phyloP scores from a whole-genome alignment of 139 green algal genomes.

The Tetraselmis chui region DNA sequence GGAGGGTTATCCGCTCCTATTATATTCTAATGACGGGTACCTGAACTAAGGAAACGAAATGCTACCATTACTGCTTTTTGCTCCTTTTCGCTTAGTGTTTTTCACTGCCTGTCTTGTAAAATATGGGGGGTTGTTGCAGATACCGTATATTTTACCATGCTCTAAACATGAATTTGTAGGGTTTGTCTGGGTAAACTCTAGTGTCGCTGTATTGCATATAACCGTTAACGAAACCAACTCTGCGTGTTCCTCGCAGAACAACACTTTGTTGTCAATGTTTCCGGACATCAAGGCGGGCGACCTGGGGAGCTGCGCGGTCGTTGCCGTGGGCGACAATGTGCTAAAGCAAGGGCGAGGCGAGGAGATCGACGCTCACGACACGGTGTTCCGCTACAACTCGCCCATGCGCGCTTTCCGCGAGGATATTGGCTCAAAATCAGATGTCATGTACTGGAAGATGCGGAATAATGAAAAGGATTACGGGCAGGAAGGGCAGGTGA shows the following conservation, averaged over 20 bases:
- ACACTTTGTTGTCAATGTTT: neutral
- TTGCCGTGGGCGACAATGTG: neutral
- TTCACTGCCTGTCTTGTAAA: no score
- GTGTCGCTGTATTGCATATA: no score
- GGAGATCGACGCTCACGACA: conserved; percentile 8
- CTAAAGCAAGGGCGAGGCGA: conserved; percentile 7
- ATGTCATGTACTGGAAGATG: conserved; percentile 21
- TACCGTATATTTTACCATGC: no score
- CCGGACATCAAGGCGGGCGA: neutral
- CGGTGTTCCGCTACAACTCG: conserved; percentile 20
- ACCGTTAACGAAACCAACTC: no score
- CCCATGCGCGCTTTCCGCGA: neutral
- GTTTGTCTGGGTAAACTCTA: no score
- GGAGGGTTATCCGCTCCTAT: no score
- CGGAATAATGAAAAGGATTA: conserved; percentile 17
- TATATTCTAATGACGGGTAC: no score
- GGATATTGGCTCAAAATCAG: neutral
- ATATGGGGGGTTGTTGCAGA: no score
- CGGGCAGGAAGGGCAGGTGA: conserved; percentile 9
- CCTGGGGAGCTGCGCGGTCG: neutral
- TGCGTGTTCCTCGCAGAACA: neutral
- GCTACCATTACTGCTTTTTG: no score
- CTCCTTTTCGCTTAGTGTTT: no score
- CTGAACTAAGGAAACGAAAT: no score
- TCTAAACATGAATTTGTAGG: no score